phyloP scores from a whole-genome alignment of 441 rosid species.

The Syzygium malaccense region DNA sequence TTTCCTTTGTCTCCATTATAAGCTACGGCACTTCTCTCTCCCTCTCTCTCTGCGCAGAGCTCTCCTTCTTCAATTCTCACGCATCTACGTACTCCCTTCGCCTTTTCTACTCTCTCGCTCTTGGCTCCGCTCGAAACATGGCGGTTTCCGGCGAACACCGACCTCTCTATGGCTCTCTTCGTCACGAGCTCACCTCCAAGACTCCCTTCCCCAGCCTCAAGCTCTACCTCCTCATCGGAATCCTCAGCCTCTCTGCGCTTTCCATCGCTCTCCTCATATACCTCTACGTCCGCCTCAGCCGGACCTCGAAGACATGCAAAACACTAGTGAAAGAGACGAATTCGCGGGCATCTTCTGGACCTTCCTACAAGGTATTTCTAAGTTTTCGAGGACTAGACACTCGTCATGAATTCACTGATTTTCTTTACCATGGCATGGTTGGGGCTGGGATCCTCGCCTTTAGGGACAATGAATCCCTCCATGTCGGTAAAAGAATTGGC shows the following conservation, averaged over 20 bases:
- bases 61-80: background rate
- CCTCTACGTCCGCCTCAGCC: background rate
- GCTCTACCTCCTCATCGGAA: no score
- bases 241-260: no score
- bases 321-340: background rate
- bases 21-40: background rate
- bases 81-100: background rate
- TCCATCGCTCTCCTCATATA: no score
- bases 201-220: no score
- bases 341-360: background rate
- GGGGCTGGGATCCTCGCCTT: background rate
- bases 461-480: background rate
- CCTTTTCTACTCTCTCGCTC: background rate
- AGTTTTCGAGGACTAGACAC: background rate
- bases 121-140: background rate
- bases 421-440: background rate
- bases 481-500: background rate
- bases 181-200: no score
- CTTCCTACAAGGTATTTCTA: background rate
- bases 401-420: background rate
- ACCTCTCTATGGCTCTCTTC: background rate
- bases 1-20: background rate
- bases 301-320: background rate
- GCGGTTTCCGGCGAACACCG: fast-evolving
- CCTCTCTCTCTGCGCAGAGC: background rate